Evolutionary conservation across 495 filamentous ascomycete species (phyloP), one percentile per base, ranked within the genome.

Genomic region (Podospora appendiculata): DNA sequence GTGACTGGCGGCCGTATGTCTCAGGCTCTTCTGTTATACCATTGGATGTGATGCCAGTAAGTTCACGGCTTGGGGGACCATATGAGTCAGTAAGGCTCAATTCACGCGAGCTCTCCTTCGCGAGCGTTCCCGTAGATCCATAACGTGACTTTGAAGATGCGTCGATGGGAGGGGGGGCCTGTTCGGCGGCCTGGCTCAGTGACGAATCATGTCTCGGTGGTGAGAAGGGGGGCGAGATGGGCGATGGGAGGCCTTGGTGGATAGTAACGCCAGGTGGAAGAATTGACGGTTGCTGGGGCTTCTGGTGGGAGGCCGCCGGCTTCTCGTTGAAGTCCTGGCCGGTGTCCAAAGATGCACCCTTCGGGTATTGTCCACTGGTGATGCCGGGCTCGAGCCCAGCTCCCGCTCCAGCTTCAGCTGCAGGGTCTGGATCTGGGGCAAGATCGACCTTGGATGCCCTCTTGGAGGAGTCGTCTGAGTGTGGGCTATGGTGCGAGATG

Each of bases 1-100:
- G 56, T 2, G 54, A 40, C 16, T 40, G 41, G 16, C 25, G 25
- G 25, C 62, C 58, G 45, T 66, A 54, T 17, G 53, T 52, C 45
- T 66, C 61, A 18, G 65, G 65, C 48, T 68, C 65, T 41, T 62
- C 61, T 9, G 57, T 62, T 19, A 68, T 68, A 51, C 60, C 62
- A 14, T 34, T 47, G 12, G 54, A 48, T 8, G 56, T 58, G 49
- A 65, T 38, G 7, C 45, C 52, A 3, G 63, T 59, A 43, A 59
- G 52, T 47, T 60, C 43, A 17, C 60, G 60, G 39, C 52, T 61
- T 25, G 64, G 59, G 10, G 62, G 36, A 14, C 45, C 58, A 39
- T 56, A 61, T 48, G 64, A 65, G 56, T 65, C 60, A 48, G 42
- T 54, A 35, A 57, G 14, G 50, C 60, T 68, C 35, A 62, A 32